Evolutionary conservation across 192 early-diverging fungal species (phyloP).

Genomic region (Entrophospora sp.): DNA sequence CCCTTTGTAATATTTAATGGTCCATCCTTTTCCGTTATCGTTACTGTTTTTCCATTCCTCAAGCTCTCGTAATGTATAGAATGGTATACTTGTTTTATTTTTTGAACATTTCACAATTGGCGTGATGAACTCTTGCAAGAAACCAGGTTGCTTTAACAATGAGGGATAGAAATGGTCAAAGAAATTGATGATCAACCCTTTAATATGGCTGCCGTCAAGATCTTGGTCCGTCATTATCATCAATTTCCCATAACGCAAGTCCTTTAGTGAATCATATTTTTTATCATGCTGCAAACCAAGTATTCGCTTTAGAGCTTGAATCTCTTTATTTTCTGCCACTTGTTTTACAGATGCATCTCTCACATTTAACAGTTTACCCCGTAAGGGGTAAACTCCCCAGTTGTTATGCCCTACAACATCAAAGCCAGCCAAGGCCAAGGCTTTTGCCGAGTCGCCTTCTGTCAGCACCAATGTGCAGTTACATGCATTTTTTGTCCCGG

Average conservation of each 20-base stretch:
- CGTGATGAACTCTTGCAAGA: constrained; percentile 93
- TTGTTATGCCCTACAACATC: constrained; percentile 83
- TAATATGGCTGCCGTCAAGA: constrained; percentile 94
- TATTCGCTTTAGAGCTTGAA: constrained; percentile 83
- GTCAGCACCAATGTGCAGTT: constrained; percentile 94
- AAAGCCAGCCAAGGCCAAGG: constrained; percentile 78
- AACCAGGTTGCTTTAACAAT: constrained; percentile 81
- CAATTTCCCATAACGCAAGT: constrained; percentile 86
- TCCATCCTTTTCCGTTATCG: constrained; percentile 69
- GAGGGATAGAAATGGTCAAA: constrained; percentile 91
- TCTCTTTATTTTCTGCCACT: constrained; percentile 82
- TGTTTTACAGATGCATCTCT: constrained; percentile 67
- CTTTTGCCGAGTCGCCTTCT: constrained; percentile 94
- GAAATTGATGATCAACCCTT: constrained; percentile 94
- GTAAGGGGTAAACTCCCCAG: constrained; percentile 92
- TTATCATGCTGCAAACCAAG: constrained; percentile 84
- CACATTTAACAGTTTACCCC: constrained; percentile 96
- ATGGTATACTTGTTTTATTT: constrained; percentile 42
- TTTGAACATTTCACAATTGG: constrained; percentile 56
- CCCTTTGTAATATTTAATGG: constrained; percentile 96
- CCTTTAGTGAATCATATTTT: constrained; percentile 59
- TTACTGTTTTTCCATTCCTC: constrained; percentile 68
- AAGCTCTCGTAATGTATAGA: constrained; percentile 92
- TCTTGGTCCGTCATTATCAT: constrained; percentile 99
- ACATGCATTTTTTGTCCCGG: constrained; percentile 63